These are phyloP conservation scores for Fraxinus paxiana DNA, from an alignment of 305 asterid species.

Conservation along the genomic window DNA sequence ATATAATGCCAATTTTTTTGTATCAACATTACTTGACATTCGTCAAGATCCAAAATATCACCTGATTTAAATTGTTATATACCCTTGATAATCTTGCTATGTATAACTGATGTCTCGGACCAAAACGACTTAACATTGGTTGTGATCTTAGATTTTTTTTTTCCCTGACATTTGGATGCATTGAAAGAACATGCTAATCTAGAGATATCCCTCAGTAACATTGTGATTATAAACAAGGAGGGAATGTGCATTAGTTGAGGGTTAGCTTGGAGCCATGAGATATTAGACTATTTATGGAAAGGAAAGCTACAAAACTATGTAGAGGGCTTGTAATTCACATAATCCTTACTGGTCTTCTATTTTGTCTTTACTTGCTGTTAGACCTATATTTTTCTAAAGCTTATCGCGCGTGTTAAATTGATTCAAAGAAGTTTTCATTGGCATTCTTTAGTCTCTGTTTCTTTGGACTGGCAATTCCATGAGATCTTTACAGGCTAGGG, in stretches of 20 bases:
- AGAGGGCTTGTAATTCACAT: background rate
- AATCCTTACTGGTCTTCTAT: background rate
- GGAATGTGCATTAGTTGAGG: background rate
- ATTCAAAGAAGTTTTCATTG: background rate
- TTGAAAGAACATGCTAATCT: background rate
- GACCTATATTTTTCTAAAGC: background rate
- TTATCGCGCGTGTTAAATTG: background rate
- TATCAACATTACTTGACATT: background rate
- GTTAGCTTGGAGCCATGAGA: constrained; percentile 3
- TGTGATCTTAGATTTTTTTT: background rate
- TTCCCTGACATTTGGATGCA: background rate
- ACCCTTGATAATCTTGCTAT: background rate
- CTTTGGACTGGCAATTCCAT: background rate
- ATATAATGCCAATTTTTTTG: background rate
- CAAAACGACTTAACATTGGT: background rate
- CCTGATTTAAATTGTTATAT: background rate
- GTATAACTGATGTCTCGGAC: background rate
- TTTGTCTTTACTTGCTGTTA: background rate
- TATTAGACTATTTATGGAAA: background rate
- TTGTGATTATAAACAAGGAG: background rate
- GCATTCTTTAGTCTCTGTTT: background rate
- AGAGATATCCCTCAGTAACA: background rate
- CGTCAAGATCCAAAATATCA: background rate
- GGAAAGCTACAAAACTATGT: background rate
- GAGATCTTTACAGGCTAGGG: background rate